Percentiles rank a stretch among this genome's conserved stretches.
Evolutionary conservation across 2,329 filamentous ascomycete species (phyloP).

Genomic region (Aplosporella prunicola): DNA sequence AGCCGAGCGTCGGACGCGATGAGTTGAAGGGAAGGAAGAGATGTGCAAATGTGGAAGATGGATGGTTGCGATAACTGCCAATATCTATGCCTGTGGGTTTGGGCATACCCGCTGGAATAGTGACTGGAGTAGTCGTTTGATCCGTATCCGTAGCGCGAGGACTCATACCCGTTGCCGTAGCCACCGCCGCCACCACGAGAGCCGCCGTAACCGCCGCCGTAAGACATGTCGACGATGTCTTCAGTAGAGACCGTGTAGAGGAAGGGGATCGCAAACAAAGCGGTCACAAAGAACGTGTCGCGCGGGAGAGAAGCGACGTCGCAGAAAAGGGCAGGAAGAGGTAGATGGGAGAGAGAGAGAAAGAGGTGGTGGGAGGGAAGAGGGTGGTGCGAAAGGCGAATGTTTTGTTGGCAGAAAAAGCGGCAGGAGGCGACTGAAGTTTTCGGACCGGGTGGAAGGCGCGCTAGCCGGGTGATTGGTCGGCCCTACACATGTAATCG

Average conservation of each 20-base stretch:
- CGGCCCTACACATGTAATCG: slow-evolving; percentile 7
- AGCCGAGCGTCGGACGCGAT: not conserved
- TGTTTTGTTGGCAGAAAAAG: slow-evolving; percentile 11
- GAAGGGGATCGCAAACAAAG: slow-evolving; percentile 10
- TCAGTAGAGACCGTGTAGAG: slow-evolving; percentile 25
- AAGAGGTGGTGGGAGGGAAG: not conserved
- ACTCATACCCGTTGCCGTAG: slow-evolving; percentile 47
- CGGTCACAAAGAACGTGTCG: slow-evolving; percentile 5
- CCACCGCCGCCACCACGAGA: slow-evolving; percentile 40
- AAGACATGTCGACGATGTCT: slow-evolving; percentile 49
- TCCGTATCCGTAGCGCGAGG: slow-evolving; percentile 33
- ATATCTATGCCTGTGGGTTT: slow-evolving; percentile 32
- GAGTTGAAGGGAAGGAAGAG: not conserved
- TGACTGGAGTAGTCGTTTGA: slow-evolving; percentile 40
- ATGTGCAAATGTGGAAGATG: not conserved
- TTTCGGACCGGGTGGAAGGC: slow-evolving; percentile 9
- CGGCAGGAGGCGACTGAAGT: slow-evolving; percentile 11
- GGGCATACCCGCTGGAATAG: slow-evolving; percentile 37
- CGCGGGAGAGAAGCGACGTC: not conserved
- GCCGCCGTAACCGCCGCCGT: slow-evolving; percentile 35
- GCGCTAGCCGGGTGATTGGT: slow-evolving; percentile 8
- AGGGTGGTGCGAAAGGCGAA: slow-evolving; percentile 8
- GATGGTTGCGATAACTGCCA: slow-evolving; percentile 20
- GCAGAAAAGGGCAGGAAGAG: slow-evolving; percentile 1
- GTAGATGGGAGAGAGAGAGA: slow-evolving; percentile 2